Evolutionary conservation across 2,329 filamentous ascomycete genomes (phyloP), one percentile per base, ranked within the genome.

Genomic region (Cylindrodendrum hubeiense): DNA sequence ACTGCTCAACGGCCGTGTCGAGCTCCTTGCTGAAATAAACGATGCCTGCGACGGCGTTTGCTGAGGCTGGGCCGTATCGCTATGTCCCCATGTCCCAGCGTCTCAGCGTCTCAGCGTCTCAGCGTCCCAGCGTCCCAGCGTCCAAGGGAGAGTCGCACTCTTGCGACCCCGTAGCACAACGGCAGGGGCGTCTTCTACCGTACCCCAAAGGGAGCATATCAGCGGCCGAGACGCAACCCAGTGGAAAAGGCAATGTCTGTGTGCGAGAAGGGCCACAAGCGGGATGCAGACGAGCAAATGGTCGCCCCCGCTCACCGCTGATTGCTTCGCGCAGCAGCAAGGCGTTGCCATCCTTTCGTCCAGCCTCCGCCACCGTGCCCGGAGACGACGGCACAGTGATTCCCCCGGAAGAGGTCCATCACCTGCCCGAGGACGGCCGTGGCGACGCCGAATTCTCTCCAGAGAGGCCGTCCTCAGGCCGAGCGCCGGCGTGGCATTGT

Each of bases 281-380:
- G 57, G 65, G 46, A 55, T 64, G 57, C 51, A 60, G 44, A 63
- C 46, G 30, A 44, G 51, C 44, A 63, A 54, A 43, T 52, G 47
- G 46, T 49, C 49, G 56, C 61, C 54, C 60, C 62, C 54, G 51
- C 62, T 68, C 67, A 69, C 67, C 67, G 67, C 67, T 49, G 61
- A 63, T 69, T 64, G 66, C 52, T 57, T 53, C 51, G 65, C 52
- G 44, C 30, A 53, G 39, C 44, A 55, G 37, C 49, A 51, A 52
- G 43, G 30, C 47, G 37, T 44, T 50, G 55, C 56, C 57, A 50
- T 57, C 49, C 50, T 60, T 43, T 64, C 39, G 51, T 33, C 52
- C 58, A 65, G n/a, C 39, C 57, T 68, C 58, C 51, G 46, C 58
- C 55, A 59, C 44, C 44, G 57, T 53, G 24, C 24, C 60, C 60